These are phyloP conservation scores for Aureobasidium namibiae DNA, from an alignment of 2,329 filamentous ascomycete genomes.

Conservation along the genomic window DNA sequence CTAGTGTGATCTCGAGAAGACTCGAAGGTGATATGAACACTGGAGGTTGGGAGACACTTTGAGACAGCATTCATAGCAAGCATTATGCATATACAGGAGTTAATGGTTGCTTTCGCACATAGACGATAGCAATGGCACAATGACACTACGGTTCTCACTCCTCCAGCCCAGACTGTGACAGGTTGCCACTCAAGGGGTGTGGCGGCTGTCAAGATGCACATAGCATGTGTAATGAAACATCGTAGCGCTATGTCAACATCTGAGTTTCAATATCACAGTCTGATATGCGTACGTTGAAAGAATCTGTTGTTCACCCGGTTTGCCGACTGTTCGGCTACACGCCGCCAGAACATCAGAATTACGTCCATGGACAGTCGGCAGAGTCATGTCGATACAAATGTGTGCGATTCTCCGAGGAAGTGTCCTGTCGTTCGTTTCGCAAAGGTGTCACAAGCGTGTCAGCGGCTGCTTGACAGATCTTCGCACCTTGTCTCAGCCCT, in stretches of 20 bases:
- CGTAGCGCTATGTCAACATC: too few relatives aligned
- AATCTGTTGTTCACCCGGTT: too few relatives aligned
- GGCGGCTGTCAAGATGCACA: too few relatives aligned
- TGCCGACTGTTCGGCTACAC: too few relatives aligned
- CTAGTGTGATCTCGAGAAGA: conserved; percentile 80
- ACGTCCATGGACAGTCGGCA: too few relatives aligned
- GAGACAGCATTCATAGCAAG: conserved; percentile 6
- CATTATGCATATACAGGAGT: background rate
- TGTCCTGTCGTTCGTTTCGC: background rate
- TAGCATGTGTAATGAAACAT: too few relatives aligned
- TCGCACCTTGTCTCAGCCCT: background rate
- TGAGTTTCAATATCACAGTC: too few relatives aligned
- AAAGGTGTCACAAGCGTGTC: background rate
- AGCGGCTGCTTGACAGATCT: background rate
- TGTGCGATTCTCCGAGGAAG: background rate
- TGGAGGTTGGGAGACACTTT: conserved; percentile 82
- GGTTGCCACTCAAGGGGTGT: too few relatives aligned
- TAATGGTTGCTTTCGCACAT: background rate
- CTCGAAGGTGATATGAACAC: conserved; percentile 95
- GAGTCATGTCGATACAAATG: background rate
- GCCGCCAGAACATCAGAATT: too few relatives aligned
- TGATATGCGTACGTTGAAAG: too few relatives aligned
- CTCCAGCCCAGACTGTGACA: background rate
- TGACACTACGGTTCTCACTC: background rate
- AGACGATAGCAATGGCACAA: background rate